Percentiles rank a stretch among this genome's conserved stretches.
phyloP scores from a whole-genome alignment of 2,329 filamentous ascomycete genomes.

The Saccharata proteae region DNA sequence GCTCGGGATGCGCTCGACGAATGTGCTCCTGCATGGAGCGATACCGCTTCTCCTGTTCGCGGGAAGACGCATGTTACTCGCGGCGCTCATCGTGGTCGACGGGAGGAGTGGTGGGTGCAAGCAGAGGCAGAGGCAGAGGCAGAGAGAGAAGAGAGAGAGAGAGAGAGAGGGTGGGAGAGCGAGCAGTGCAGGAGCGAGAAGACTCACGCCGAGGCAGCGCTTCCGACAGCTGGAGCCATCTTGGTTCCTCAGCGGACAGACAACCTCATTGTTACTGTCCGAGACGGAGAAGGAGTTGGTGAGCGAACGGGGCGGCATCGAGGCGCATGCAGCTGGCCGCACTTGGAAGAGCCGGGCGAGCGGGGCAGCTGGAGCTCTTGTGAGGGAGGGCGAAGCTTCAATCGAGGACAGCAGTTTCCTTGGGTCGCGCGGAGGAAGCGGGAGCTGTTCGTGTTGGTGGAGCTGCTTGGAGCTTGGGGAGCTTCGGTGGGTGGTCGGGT shows the following conservation, averaged over 20 bases:
- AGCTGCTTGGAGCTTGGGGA: background rate
- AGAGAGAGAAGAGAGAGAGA: conserved; percentile 3
- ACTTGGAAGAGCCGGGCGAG: conserved; percentile 28
- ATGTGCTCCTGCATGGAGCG: conserved; percentile 99
- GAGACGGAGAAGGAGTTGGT: conserved; percentile 86
- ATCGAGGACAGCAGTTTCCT: background rate
- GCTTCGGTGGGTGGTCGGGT: background rate
- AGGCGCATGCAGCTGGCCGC: conserved; percentile 23
- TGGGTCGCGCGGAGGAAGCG: background rate
- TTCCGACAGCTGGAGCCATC: conserved; percentile 96
- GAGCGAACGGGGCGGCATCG: conserved; percentile 76
- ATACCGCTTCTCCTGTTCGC: conserved; percentile 73
- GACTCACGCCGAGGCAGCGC: conserved; percentile 92
- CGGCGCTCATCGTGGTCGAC: conserved; percentile 5
- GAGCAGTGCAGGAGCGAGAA: conserved; percentile 11
- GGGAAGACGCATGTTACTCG: conserved; percentile 19
- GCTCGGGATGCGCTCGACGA: conserved; percentile 86
- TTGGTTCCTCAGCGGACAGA: conserved; percentile 89
- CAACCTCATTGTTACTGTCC: conserved; percentile 88
- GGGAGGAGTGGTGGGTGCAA: conserved; percentile 4
- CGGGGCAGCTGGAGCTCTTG: conserved; percentile 10
- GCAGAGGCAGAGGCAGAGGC: conserved; percentile 11
- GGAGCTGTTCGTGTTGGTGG: background rate
- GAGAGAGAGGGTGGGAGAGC: too few relatives aligned
- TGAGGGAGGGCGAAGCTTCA: conserved; percentile 1